phyloP scores from a whole-genome alignment of 1,284 basidiomycete species.

The Puccinia triticina region DNA sequence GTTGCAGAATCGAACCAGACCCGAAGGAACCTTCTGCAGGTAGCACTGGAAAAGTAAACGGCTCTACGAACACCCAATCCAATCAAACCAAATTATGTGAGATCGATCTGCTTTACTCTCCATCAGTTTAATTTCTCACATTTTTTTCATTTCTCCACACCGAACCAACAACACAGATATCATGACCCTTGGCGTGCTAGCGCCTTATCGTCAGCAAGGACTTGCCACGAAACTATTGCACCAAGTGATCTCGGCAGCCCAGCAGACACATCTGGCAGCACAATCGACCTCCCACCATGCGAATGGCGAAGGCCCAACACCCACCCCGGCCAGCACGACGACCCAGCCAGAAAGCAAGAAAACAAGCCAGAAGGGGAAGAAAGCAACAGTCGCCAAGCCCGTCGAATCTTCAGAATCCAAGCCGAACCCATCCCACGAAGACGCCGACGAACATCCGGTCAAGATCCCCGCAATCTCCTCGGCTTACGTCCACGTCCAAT shows the following conservation, averaged over 20 bases:
- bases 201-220: constrained; percentile 60
- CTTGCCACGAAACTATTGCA: constrained; percentile 57
- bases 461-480: constrained; percentile 51
- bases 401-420: constrained; percentile 52
- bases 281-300: background rate
- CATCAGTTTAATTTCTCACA: constrained; percentile 53
- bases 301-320: constrained; percentile 50
- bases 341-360: constrained; percentile 49
- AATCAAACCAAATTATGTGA: constrained; percentile 41
- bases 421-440: constrained; percentile 18
- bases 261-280: constrained; percentile 54
- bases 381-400: constrained; percentile 52
- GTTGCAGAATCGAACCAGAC: constrained; percentile 35
- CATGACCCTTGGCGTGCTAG: constrained; percentile 60
- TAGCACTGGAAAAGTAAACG: background rate
- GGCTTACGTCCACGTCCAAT: constrained; percentile 60
- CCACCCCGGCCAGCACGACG: constrained; percentile 32
- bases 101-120: background rate
- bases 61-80: background rate
- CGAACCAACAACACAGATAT: constrained; percentile 49
- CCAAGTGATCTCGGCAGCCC: constrained; percentile 57
- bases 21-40: background rate
- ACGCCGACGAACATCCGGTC: constrained; percentile 2
- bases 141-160: background rate
- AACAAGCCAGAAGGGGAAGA: constrained; percentile 53